Conservation (phyloP, 352 stramenopile species). For the Pythium dissotocum region DNA sequence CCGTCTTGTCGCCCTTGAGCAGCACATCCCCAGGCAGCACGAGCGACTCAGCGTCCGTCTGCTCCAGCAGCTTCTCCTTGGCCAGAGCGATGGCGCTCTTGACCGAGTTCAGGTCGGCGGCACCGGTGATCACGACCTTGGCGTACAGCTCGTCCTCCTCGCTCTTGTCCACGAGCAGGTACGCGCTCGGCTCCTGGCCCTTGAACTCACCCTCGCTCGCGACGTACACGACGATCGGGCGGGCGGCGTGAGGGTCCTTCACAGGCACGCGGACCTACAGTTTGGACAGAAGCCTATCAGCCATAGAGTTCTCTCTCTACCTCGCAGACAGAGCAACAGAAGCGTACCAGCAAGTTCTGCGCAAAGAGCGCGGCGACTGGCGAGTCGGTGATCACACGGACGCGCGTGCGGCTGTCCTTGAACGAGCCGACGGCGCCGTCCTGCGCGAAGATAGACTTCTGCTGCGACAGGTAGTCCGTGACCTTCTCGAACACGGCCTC, state of each 20-base stretch:
- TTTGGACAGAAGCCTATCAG: background rate
- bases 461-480: slow-evolving; percentile 64
- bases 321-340: no score
- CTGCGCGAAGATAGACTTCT: slow-evolving; percentile 64
- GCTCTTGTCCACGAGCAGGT: slow-evolving; percentile 65
- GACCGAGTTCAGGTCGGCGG: slow-evolving; percentile 50
- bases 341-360: slow-evolving; percentile 65
- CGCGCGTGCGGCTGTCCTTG: slow-evolving; percentile 71
- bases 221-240: slow-evolving; percentile 79
- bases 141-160: slow-evolving; percentile 61
- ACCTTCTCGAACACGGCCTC: slow-evolving; percentile 68
- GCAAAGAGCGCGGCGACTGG: slow-evolving; percentile 68
- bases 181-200: slow-evolving; percentile 53
- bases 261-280: slow-evolving; percentile 51
- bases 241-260: slow-evolving; percentile 65
- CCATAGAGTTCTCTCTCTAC: background rate
- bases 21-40: slow-evolving; percentile 59
- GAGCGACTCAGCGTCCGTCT: slow-evolving; percentile 52
- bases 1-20: slow-evolving; percentile 62
- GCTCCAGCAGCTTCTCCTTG: slow-evolving; percentile 73
- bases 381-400: slow-evolving; percentile 81
- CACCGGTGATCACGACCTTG: slow-evolving; percentile 73
- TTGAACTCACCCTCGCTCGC: slow-evolving; percentile 64
- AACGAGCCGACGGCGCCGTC: slow-evolving; percentile 79
- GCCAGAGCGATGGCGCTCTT: slow-evolving; percentile 58